Base-by-base conservation (phyloP, 441 rosid species). In the Jatropha podagrica region DNA sequence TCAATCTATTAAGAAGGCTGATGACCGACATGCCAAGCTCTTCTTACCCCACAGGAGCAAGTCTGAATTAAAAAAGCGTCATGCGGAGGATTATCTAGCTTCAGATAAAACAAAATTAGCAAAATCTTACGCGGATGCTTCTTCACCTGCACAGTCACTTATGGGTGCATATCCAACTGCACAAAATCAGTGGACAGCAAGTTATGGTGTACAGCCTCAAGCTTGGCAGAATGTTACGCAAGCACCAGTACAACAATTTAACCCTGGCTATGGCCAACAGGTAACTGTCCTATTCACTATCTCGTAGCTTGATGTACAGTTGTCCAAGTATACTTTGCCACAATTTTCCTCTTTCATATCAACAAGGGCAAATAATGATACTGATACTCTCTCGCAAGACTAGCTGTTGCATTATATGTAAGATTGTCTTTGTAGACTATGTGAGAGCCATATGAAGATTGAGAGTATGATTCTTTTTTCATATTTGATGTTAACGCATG, bases 31-130 rank as follows among this genome's bases (percentile, higher is more conserved):
- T 79, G 90, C 94, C 44, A 91, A 88, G 79, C 86, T 88, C 71
- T 94, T 94, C 83, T 68, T 86, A 81, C 90, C 89, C 69, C 88
- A 85, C 73, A 89, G 89, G 78, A 85, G 91, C 85, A 84, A 84
- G 52, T 82, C 95, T 65, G 94, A 90, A 77, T 74, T 88, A 9
- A 94, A 79, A 83, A 96, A 94, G 81, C 96, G 98, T 54, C 90
- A 86, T 38, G 97, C 96, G 0, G 98, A 91, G 73, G 98, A 94
- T 51, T 88, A 74, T 77, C 86, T 92, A 37, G 73, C 90, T 41
- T 96, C 98, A 5, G 99, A 94, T 76, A 90, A 82, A 81, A 77
- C 93, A 17, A 96, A 96, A 86, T 59, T 89, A 80, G 91, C 93
- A 14, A 92, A 86, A 82, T 83, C 93, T 9, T 90, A 84, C 69